A percentile compares a stretch with the other conserved stretches of the same genome.
Evolutionary conservation across 345 rosid genomes (phyloP).

Genomic region (Hibiscus syriacus): DNA sequence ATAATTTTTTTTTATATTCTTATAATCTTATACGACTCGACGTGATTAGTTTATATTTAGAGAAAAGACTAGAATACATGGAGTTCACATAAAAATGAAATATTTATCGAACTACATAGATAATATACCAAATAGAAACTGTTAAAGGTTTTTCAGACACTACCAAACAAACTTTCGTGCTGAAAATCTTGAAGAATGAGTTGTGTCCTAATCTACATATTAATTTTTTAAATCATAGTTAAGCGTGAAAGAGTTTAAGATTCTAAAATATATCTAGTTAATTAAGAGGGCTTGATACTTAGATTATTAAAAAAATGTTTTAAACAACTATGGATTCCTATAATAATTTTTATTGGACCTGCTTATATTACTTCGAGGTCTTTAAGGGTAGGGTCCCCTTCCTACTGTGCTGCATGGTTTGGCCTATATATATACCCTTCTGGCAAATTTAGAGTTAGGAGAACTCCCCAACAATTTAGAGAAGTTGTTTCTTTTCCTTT

Average conservation of each 20-base stretch:
- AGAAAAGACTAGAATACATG: too few relatives aligned
- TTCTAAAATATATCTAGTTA: constrained; percentile 11
- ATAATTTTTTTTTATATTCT: too few relatives aligned
- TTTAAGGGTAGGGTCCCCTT: constrained; percentile 18
- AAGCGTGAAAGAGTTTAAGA: constrained; percentile 7
- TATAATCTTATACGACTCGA: too few relatives aligned
- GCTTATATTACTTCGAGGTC: constrained; percentile 1
- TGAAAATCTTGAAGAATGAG: constrained; percentile 39
- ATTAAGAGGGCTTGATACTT: constrained; percentile 2
- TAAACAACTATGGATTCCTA: too few relatives aligned
- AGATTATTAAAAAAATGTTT: background rate
- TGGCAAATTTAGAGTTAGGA: constrained; percentile 12
- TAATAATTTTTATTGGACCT: background rate
- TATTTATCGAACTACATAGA: too few relatives aligned
- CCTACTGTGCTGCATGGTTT: constrained; percentile 30
- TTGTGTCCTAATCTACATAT: constrained; percentile 14
- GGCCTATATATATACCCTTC: constrained; percentile 27
- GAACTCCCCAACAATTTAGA: constrained; percentile 19
- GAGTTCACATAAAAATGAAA: too few relatives aligned
- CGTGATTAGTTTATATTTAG: too few relatives aligned
- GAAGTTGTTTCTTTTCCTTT: background rate
- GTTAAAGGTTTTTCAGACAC: constrained; percentile 18
- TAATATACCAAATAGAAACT: too few relatives aligned
- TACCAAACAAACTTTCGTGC: constrained; percentile 42
- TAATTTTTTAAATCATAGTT: background rate